These are phyloP conservation scores for Withania somnifera DNA, from an alignment of 305 asterid species.

Conservation along the genomic window DNA sequence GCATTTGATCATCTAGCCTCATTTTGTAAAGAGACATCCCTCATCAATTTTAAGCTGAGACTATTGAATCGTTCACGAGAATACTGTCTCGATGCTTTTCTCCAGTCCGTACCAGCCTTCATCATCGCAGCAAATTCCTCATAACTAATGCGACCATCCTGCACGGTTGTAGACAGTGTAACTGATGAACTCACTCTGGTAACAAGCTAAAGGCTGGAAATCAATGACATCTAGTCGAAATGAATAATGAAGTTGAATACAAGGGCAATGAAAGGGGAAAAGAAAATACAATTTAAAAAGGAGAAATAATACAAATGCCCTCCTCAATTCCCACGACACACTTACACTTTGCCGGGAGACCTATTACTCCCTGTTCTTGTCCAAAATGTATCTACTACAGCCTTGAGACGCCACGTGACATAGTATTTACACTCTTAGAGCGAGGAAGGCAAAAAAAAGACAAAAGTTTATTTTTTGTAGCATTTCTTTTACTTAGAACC, in stretches of 20 bases:
- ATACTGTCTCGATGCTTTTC: constrained; percentile 70
- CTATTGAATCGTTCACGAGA: constrained; percentile 62
- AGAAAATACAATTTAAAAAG: background rate
- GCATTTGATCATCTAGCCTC: constrained; percentile 31
- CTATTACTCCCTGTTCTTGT: background rate
- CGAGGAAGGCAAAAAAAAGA: background rate
- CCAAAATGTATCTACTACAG: background rate
- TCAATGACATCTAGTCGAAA: background rate
- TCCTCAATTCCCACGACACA: background rate
- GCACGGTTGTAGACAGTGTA: constrained; percentile 6
- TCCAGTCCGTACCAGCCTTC: constrained; percentile 81
- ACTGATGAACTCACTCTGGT: background rate
- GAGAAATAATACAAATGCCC: background rate
- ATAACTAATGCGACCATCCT: constrained; percentile 67
- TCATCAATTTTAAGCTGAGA: constrained; percentile 55
- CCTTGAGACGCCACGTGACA: background rate
- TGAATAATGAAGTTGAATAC: background rate
- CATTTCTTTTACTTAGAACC: background rate
- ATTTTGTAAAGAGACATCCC: constrained; percentile 41
- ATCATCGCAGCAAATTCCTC: constrained; percentile 64
- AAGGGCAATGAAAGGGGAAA: background rate
- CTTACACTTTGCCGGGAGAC: background rate
- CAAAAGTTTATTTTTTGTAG: background rate
- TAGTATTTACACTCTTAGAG: background rate
- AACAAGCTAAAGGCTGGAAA: background rate